Percentiles rank a stretch among this genome's conserved stretches.
Conservation (phyloP, 179 eudicot species). For the Corrigiola litoralis region DNA sequence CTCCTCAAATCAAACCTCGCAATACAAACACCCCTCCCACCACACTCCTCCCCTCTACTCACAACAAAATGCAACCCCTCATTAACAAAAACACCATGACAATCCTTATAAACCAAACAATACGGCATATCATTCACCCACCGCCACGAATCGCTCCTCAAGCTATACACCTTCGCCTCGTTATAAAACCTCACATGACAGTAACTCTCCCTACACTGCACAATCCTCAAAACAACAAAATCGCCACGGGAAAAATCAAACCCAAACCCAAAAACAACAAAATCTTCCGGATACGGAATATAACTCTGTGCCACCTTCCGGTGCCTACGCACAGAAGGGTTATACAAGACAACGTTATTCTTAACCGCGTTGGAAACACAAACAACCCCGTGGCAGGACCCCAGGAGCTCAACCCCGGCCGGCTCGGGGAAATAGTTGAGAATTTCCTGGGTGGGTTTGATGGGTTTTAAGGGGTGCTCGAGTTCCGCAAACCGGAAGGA, state of each 20-base stretch:
- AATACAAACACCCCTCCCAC: background rate
- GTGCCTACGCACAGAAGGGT: background rate
- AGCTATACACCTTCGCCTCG: constrained; percentile 2
- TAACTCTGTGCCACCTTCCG: background rate
- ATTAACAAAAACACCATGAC: background rate
- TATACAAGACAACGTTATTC: background rate
- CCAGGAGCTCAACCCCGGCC: background rate
- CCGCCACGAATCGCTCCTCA: constrained; percentile 7
- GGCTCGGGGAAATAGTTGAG: background rate
- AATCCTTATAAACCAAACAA: background rate
- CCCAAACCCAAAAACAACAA: background rate
- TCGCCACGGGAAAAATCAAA: background rate
- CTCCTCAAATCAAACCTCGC: background rate
- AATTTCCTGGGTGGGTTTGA: background rate
- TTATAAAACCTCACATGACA: background rate
- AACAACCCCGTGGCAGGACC: constrained; percentile 1
- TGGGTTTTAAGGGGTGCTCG: background rate
- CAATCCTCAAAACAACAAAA: background rate
- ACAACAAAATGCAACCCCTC: constrained; percentile 8
- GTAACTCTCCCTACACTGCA: background rate
- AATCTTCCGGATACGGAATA: background rate
- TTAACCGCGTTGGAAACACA: background rate
- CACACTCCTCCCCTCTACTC: background rate
- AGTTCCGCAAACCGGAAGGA: background rate
- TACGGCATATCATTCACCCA: background rate